Base-by-base conservation (phyloP, 2,329 filamentous ascomycete species). In the Lecanosticta acicola region DNA sequence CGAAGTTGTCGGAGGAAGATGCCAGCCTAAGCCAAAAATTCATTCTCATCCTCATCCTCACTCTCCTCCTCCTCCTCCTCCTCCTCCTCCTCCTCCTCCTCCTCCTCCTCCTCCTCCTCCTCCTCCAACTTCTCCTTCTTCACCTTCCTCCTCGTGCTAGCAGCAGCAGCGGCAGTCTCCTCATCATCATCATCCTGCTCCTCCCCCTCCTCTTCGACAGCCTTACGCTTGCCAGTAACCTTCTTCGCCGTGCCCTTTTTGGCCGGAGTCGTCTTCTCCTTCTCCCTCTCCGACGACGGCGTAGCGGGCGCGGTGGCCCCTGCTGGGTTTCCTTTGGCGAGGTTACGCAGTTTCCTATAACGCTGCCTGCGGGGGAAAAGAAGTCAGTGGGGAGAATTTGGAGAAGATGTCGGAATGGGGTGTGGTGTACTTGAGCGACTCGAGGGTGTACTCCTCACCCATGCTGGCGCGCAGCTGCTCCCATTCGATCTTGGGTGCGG, bases 221-320 rank as follows among this genome's bases (percentile, higher is more conserved):
- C 14, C 43, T 41, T 46, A 39, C 44, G 44, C 44, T 41, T 46
- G 21, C n/a, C 21, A 3, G 21, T 32, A 16, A 14, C n/a, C 24
- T 39, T 39, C 35, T 46, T 39, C 3, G 32, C 32, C 16, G 33
- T 39, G 8, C 38, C 44, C 38, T 46, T 42, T 39, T 46, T 46
- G 7, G 5, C n/a, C 32, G 10, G 19, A 4, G 41, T 38, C 11
- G 37, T 32, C 42, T 3, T 45, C 34, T 9, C 32, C 41, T n/a
- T 41, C 33, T 7, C 33, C 33, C 7, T 37, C 34, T 16, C 9
- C 16, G 5, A 37, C 21, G 10, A 8, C 18, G 41, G 32, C 41
- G 32, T 36, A 17, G 3, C 26, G 16, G 13, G 24, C 41, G 7
- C 21, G 37, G n/a, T 32, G 38, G 5, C 24, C 37, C 17, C 39